These are phyloP conservation scores for Atkinsonella hypoxylon DNA, from an alignment of 2,329 filamentous ascomycete species.

Conservation along the genomic window DNA sequence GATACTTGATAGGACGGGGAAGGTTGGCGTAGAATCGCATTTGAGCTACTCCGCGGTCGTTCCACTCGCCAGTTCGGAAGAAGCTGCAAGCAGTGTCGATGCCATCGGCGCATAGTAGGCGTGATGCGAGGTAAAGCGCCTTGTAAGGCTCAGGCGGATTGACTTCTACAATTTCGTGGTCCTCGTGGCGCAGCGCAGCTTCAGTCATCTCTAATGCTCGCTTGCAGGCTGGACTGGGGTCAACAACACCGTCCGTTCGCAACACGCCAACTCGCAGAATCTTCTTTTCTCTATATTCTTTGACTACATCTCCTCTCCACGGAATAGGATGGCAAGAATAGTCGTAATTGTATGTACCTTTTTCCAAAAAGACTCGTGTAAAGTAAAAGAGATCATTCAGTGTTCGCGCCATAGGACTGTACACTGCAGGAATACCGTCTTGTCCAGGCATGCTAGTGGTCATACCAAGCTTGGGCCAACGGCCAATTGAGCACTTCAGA, in stretches of 20 bases:
- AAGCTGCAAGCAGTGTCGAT: slow-evolving; percentile 68
- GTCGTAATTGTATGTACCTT: slow-evolving; percentile 85
- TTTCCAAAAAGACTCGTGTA: slow-evolving; percentile 61
- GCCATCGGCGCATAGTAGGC: slow-evolving; percentile 76
- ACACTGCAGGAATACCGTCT: slow-evolving; percentile 79
- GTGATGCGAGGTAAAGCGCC: slow-evolving; percentile 63
- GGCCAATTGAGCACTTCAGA: slow-evolving; percentile 73
- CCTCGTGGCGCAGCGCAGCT: slow-evolving; percentile 53
- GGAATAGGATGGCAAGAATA: slow-evolving; percentile 73
- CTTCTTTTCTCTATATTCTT: slow-evolving; percentile 48
- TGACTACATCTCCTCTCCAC: slow-evolving; percentile 55
- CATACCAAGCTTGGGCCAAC: slow-evolving; percentile 79
- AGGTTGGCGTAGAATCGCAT: slow-evolving; percentile 64
- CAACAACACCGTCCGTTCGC: slow-evolving; percentile 69
- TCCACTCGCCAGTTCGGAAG: slow-evolving; percentile 65
- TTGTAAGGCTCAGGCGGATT: slow-evolving; percentile 61
- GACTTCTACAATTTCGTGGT: slow-evolving; percentile 59
- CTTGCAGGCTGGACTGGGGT: slow-evolving; percentile 72
- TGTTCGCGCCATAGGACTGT: slow-evolving; percentile 85
- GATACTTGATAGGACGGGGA: slow-evolving; percentile 61
- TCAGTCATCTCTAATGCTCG: slow-evolving; percentile 64
- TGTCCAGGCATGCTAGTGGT: slow-evolving; percentile 86
- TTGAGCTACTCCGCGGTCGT: slow-evolving; percentile 65
- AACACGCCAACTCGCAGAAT: slow-evolving; percentile 64
- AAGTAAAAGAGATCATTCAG: slow-evolving; percentile 77